Evolutionary conservation across 768 basidiomycete genomes (phyloP), one percentile per base, ranked within the genome.

Genomic region (Tricholoma hemisulphureum): DNA sequence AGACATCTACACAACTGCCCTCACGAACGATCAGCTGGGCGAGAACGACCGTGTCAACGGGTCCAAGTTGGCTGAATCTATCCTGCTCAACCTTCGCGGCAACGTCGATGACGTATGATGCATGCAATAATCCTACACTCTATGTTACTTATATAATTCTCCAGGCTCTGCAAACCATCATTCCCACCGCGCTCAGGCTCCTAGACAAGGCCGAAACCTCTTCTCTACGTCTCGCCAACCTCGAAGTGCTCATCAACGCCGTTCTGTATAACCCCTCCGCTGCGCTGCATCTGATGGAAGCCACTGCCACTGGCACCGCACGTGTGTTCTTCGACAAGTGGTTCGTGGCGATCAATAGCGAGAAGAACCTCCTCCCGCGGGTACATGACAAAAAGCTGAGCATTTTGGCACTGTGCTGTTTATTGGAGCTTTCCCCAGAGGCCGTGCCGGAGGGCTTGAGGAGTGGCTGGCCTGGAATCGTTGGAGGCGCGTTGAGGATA

Each of bases 301-400:
- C 62, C 29, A 73, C 78, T 65, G 77, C 77, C 23, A 72, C 85
- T 0, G 86, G 85, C n/a, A 75, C 79, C 34, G 81, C 88, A 0
- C 84, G 87, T 34, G 66, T 71, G n/a, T 93, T 95, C 79, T 93
- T 95, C 67, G 84, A 91, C 67, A 81, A 77, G 61, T 95, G 93
- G 93, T 94, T 95, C 68, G 80, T 72, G 10, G 83, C 84, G 10
- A 89, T 93, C 71, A 85, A 85, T 57, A 73, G 74, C 51, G 77
- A 79, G 29, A 49, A 49, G 46, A 76, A 70, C 23, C 80, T 78
- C 49, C 80, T 94, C 32, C 90, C 91, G 11, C 84, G 93, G 18
- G 92, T 96, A 43, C 93, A 96, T 67, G 93, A 95, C 74, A 93
- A 94, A 81, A 93, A 89, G 72, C 75, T 95, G 57, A 84, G 83